Conservation (phyloP, 1,139 yeast genomes). For the Nakaseomyces kungkrabaensis region DNA sequence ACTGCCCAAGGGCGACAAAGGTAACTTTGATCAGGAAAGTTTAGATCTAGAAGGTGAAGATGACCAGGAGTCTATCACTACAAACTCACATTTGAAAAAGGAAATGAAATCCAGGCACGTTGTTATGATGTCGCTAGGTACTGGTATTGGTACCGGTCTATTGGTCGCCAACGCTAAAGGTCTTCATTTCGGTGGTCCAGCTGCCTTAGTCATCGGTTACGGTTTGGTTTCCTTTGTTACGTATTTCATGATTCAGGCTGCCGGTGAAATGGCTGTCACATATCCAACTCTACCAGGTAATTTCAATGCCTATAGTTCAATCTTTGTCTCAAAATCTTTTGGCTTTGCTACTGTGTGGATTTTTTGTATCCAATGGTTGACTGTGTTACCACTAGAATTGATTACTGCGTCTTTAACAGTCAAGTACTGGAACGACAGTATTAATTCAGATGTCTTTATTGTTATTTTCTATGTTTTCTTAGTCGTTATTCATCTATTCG, state of each 20-base stretch:
- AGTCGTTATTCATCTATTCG: constrained; percentile 45
- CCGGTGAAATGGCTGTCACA: constrained; percentile 71
- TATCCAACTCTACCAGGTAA: constrained; percentile 69
- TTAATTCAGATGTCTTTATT: constrained; percentile 56
- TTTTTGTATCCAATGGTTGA: constrained; percentile 69
- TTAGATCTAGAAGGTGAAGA: constrained; percentile 9
- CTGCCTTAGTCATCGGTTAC: constrained; percentile 59
- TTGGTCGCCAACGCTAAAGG: constrained; percentile 65
- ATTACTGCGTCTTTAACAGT: constrained; percentile 67
- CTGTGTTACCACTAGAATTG: constrained; percentile 64
- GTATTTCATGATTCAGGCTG: constrained; percentile 61
- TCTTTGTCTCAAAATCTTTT: constrained; percentile 58
- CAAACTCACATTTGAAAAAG: constrained; percentile 29
- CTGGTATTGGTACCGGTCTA: constrained; percentile 72
- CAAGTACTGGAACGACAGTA: constrained; percentile 48
- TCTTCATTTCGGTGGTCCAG: constrained; percentile 65
- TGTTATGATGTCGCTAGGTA: constrained; percentile 68
- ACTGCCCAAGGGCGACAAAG: not conserved
- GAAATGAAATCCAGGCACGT: constrained; percentile 40
- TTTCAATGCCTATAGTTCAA: constrained; percentile 58
- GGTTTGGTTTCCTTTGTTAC: constrained; percentile 55
- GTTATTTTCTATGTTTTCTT: constrained; percentile 50
- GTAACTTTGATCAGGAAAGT: constrained; percentile 1
- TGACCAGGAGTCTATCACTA: constrained; percentile 5
- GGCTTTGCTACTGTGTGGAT: constrained; percentile 76